A percentile compares a stretch with the other conserved stretches of the same genome.
Conservation (phyloP, 2,329 filamentous ascomycete genomes). For the Cladophialophora yegresii region DNA sequence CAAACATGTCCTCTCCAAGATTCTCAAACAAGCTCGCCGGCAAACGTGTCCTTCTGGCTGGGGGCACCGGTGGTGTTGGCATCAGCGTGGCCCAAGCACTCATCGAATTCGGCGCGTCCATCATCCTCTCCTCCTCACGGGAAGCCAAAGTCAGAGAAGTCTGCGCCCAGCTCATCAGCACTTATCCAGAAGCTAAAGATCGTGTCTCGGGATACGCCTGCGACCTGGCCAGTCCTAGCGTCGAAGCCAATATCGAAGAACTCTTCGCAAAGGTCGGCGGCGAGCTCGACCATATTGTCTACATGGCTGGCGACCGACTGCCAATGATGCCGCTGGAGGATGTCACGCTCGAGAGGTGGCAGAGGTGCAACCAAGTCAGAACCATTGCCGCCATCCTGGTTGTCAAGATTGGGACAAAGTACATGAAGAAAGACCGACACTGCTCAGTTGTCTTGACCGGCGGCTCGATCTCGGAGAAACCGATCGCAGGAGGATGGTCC, state of each 20-base stretch:
- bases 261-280: slow-evolving; percentile 44
- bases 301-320: slow-evolving; percentile 57
- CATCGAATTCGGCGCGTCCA: slow-evolving; percentile 57
- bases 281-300: slow-evolving; percentile 58
- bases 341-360: slow-evolving; percentile 46
- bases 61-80: slow-evolving; percentile 66
- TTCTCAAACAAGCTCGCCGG: slow-evolving; percentile 40
- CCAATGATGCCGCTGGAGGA: slow-evolving; percentile 46
- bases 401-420: slow-evolving; percentile 50
- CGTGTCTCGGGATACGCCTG: slow-evolving; percentile 50
- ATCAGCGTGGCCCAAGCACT: slow-evolving; percentile 61
- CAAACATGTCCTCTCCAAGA: slow-evolving; percentile 37
- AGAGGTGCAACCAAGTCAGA: slow-evolving; percentile 52
- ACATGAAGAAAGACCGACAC: slow-evolving; percentile 47
- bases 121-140: slow-evolving; percentile 63
- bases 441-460: slow-evolving; percentile 61
- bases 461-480: slow-evolving; percentile 55
- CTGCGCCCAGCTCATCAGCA: slow-evolving; percentile 47
- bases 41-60: slow-evolving; percentile 58
- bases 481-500: slow-evolving; percentile 53
- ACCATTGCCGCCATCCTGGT: slow-evolving; percentile 56
- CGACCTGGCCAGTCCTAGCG: slow-evolving; percentile 51
- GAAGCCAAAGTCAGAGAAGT: slow-evolving; percentile 52
- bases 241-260: slow-evolving; percentile 52
- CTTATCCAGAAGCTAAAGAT: slow-evolving; percentile 47